phyloP scores from a whole-genome alignment of 1,284 basidiomycete genomes.

The Kalmanozyma brasiliensis region DNA sequence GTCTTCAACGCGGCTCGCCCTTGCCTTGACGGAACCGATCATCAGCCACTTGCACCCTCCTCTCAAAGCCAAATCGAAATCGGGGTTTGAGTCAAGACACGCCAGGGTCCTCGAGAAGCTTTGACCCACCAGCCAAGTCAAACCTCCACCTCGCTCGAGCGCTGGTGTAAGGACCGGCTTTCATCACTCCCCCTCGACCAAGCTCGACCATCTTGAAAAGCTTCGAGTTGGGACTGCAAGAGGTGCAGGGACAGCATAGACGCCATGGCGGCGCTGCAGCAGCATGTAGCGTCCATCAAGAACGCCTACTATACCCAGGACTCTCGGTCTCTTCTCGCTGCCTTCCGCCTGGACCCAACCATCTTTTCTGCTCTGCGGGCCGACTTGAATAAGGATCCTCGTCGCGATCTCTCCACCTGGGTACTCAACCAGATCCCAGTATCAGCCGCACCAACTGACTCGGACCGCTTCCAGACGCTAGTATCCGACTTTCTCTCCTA shows the following conservation, averaged over 20 bases:
- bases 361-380: constrained; percentile 31
- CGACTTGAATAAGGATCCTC: constrained; percentile 25
- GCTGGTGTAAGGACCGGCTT: too few relatives aligned
- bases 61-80: constrained; percentile 5
- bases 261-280: constrained; percentile 40
- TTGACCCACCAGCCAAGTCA: constrained; percentile 9
- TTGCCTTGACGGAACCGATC: too few relatives aligned
- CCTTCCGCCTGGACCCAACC: constrained; percentile 32
- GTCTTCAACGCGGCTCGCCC: background rate
- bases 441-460: constrained; percentile 33
- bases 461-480: constrained; percentile 46
- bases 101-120: constrained; percentile 21
- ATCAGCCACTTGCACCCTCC: too few relatives aligned
- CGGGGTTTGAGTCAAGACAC: background rate
- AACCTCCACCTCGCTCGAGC: constrained; percentile 23
- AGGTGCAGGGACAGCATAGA: background rate
- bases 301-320: constrained; percentile 33
- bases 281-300: constrained; percentile 35
- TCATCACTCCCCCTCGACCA: too few relatives aligned
- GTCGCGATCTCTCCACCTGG: constrained; percentile 33
- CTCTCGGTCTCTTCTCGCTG: constrained; percentile 19
- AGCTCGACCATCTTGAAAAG: too few relatives aligned
- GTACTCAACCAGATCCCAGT: constrained; percentile 33
- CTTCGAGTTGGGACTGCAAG: background rate
- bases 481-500: constrained; percentile 43